Evolutionary conservation across 805 yeast species (phyloP).

Genomic region (Spathaspora gorwiae): DNA sequence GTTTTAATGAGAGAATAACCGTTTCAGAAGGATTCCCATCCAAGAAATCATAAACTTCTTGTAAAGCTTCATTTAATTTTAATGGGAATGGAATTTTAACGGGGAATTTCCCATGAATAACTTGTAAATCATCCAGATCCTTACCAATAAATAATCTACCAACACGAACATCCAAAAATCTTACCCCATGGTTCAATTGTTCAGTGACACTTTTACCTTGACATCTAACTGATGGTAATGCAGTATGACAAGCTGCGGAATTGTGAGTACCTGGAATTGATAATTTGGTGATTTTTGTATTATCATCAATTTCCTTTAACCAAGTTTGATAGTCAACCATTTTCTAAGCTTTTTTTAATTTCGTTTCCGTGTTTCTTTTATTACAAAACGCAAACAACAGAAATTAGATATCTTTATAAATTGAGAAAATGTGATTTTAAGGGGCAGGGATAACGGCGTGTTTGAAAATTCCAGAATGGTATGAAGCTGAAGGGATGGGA

Average conservation of each 20-base stretch:
- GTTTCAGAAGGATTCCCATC: conserved; percentile 51
- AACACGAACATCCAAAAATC: conserved; percentile 66
- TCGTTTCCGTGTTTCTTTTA: too few species aligned
- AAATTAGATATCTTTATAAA: too few species aligned
- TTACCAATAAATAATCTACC: conserved; percentile 53
- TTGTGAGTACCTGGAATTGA: conserved; percentile 86
- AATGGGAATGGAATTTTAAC: conserved; percentile 57
- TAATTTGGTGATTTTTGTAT: conserved; percentile 46
- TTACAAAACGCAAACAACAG: too few species aligned
- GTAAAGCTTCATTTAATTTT: conserved; percentile 46
- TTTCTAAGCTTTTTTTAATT: conserved; percentile 1
- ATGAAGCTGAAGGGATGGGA: too few species aligned
- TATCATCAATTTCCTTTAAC: conserved; percentile 52
- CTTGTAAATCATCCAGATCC: conserved; percentile 52
- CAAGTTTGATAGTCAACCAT: conserved; percentile 46
- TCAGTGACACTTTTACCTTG: conserved; percentile 57
- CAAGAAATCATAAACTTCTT: conserved; percentile 58
- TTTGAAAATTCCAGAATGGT: too few species aligned
- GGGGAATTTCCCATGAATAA: conserved; percentile 74
- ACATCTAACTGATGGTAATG: conserved; percentile 74
- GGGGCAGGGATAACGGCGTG: too few species aligned
- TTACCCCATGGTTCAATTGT: conserved; percentile 69
- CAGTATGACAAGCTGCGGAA: conserved; percentile 66
- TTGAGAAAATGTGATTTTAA: too few species aligned
- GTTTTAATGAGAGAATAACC: conserved; percentile 65